These are phyloP conservation scores for Xylariaceae sp. DNA, from an alignment of 2,329 filamentous ascomycete species.

Conservation along the genomic window DNA sequence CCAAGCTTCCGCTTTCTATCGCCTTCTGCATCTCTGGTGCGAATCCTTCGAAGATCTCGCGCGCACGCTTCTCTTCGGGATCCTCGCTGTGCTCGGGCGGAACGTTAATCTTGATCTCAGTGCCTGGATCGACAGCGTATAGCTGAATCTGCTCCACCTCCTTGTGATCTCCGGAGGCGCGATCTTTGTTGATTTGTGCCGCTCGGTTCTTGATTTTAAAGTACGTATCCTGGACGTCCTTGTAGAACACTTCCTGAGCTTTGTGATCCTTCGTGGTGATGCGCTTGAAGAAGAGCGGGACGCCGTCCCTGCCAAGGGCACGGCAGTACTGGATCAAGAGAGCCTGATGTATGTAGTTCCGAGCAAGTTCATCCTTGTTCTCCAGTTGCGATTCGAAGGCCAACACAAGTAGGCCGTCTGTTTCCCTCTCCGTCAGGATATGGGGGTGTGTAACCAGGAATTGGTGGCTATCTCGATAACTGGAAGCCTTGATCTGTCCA, in stretches of 20 bases:
- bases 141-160: constrained; percentile 90
- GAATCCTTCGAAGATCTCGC: constrained; percentile 80
- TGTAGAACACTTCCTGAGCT: constrained; percentile 83
- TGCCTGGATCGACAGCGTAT: constrained; percentile 90
- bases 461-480: constrained; percentile 67
- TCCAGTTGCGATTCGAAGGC: constrained; percentile 86
- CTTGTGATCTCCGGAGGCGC: constrained; percentile 42
- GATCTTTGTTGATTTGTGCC: constrained; percentile 59
- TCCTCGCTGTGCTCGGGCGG: constrained; percentile 65
- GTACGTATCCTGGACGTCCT: constrained; percentile 89
- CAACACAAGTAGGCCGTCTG: constrained; percentile 83
- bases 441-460: constrained; percentile 76
- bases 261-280: constrained; percentile 87
- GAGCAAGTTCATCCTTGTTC: constrained; percentile 67
- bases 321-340: constrained; percentile 92
- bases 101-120: constrained; percentile 82
- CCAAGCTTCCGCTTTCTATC: constrained; percentile 80
- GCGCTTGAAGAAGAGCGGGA: constrained; percentile 90
- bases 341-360: constrained; percentile 88
- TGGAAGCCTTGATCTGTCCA: constrained; percentile 66
- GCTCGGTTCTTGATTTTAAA: constrained; percentile 72
- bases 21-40: constrained; percentile 74
- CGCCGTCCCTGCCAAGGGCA: constrained; percentile 79
- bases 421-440: constrained; percentile 78
- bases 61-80: constrained; percentile 55